Conservation (phyloP, 73 alveolate genomes). For the Breviolum minutum region DNA sequence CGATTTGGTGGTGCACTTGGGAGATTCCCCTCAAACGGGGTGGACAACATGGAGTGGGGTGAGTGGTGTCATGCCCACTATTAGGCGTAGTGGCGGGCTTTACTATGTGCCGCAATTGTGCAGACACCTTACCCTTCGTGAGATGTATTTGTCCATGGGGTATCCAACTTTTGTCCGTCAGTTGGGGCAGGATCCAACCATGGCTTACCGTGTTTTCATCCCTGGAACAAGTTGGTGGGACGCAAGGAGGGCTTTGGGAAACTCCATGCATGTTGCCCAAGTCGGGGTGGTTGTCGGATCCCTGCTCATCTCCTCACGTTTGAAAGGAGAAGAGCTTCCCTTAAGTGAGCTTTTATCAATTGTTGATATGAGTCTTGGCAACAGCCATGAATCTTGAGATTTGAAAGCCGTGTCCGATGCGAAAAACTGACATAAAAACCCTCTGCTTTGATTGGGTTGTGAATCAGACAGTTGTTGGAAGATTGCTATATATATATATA, state of each 20-base stretch:
- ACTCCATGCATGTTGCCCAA: constrained; percentile 25
- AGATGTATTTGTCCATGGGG: constrained; percentile 15
- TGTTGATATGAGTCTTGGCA: background rate
- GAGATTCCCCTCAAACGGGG: background rate
- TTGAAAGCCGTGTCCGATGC: background rate
- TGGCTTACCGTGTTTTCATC: constrained; percentile 18
- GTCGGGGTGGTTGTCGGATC: background rate
- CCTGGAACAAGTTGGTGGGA: background rate
- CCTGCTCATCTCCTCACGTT: background rate
- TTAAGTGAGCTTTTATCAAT: background rate
- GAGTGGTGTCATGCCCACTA: background rate
- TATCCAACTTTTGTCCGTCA: background rate
- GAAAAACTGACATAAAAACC: no score
- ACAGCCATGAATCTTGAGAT: background rate
- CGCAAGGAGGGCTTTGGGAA: background rate
- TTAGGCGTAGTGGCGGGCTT: background rate
- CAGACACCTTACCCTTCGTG: constrained; percentile 4
- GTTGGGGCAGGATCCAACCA: background rate
- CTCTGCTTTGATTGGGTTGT: no score
- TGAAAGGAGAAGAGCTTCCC: background rate
- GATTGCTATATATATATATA: no score
- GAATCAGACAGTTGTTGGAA: no score
- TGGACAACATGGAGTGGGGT: constrained; percentile 13
- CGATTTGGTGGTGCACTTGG: constrained; percentile 10
- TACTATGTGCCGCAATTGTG: background rate